Base-by-base conservation (phyloP, 192 early-diverging fungal species). In the Rhizophagus clarus region DNA sequence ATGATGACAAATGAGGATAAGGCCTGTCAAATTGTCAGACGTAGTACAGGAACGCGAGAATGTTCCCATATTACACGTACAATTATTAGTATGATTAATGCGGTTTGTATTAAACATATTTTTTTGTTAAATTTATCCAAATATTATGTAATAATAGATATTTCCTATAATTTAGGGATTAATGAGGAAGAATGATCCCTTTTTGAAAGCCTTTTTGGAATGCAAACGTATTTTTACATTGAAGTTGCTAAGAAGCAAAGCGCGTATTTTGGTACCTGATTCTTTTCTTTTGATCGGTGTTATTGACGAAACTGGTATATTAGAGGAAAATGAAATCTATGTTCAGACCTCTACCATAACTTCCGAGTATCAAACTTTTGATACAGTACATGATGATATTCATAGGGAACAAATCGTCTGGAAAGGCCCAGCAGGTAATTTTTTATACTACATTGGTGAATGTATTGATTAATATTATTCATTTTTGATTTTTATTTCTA, bases 211-310 rank as follows among this genome's bases (percentile, higher is more conserved):
- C 28, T 20, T 88, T 8, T 47, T 91, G 29, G 84, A 83, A 14
- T 74, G 87, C 4, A 87, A 87, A 64, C 69, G 83, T 37, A 61
- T 86, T 6, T 81, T 81, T 47, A 77, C 87, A 56, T 78, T 90
- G 20, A 85, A 87, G 26, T 82, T 85, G 8, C 62, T 91, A 8
- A 70, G 86, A 40, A 82, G 84, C 56, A 87, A 83, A 62, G 90
- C 91, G 0, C 86, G 88, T 45, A 88, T 91, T 70, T 82, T 80
- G 79, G 84, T 88, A 9, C 85, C 89, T 10, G 42, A 88, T 11
- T 85, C 88, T 0, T 87, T 84, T 7, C 84, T 82, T 34, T 81
- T 91, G 2, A 63, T 90, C 11, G 90, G 90, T n/a, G 84, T 91
- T 1, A 75, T 88, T 47, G 90, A 91, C 64, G 90, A 91, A 63